Base-by-base conservation (phyloP, 495 filamentous ascomycete species). In the Penicillium bovifimosum region DNA sequence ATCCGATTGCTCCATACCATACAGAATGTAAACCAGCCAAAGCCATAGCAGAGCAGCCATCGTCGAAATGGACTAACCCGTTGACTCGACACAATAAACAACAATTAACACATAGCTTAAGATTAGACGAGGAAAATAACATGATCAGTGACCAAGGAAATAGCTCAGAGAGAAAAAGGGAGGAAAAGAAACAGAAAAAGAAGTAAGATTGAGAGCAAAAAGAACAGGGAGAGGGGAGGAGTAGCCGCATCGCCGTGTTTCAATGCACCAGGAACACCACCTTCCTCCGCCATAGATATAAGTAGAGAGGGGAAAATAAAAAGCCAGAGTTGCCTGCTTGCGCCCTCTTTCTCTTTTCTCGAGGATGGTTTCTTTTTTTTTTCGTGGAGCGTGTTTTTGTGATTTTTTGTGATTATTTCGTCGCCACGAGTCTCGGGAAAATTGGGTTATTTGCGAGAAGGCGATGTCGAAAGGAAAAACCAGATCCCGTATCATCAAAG, bases 231-330 rank as follows among this genome's bases (percentile, higher is more conserved):
- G 35, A 26, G 43, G 46, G 33, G 59, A 55, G 46, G 32, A 46
- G 50, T 36, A 61, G 65, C 64, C 60, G 62, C 61, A 58, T 66
- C 55, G 60, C 62, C 62, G 59, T 62, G 58, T 34, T 50, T 61
- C 61, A 66, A 66, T 67, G 69, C 72, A 72, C 72, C 74, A 67
- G 60, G 59, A 74, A 75, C 72, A 75, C 73, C 72, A 60, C 62
- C 67, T 66, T 35, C 69, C 66, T 75, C 71, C 67, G 62, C 69
- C 58, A 63, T 63, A 14, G 50, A 58, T 73, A 67, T 69, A 72
- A 66, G 60, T 41, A 61, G 65, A 67, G 61, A 66, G 64, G 63
- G 63, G 56, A 63, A 59, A 54, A 68, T 53, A 56, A 64, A 64
- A 56, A 61, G 50, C 53, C 61, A 67, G 56, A 63, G 58, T 60